These are phyloP conservation scores for Tylopilus sp. DNA, from an alignment of 1,284 basidiomycete genomes.

Conservation along the genomic window DNA sequence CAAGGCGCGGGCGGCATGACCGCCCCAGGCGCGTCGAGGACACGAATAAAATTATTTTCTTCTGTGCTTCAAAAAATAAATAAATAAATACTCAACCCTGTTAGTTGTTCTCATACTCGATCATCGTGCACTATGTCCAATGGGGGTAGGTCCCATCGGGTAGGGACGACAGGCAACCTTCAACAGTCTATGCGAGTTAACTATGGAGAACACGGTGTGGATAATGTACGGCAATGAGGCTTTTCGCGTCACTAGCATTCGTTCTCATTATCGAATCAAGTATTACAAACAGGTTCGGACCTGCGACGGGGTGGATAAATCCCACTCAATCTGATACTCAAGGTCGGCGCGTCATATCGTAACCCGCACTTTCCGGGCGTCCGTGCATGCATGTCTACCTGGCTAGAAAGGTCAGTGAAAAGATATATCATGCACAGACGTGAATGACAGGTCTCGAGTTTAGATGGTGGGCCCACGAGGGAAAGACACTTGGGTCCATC, in stretches of 20 bases:
- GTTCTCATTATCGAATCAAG: constrained; percentile 17
- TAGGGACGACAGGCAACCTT: constrained; percentile 44
- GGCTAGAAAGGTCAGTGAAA: constrained; percentile 46
- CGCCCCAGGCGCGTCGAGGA: constrained; percentile 6
- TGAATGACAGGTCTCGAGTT: neutral
- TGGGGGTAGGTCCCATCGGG: constrained; percentile 39
- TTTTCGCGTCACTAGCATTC: constrained; percentile 5
- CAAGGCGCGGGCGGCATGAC: neutral
- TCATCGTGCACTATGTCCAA: constrained; percentile 4
- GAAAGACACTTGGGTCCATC: constrained; percentile 11
- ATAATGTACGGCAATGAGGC: constrained; percentile 46
- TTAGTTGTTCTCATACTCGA: too few species aligned
- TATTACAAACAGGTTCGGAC: constrained; percentile 31
- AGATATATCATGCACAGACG: neutral
- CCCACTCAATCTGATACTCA: neutral
- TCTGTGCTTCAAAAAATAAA: too few species aligned
- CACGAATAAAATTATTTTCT: too few species aligned
- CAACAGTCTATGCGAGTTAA: constrained; percentile 67
- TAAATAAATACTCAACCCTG: too few species aligned
- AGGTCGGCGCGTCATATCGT: constrained; percentile 62
- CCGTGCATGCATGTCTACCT: constrained; percentile 50
- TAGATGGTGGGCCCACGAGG: constrained; percentile 29
- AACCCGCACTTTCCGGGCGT: constrained; percentile 73
- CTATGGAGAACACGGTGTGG: constrained; percentile 62
- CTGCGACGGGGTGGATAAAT: neutral